These are phyloP conservation scores for Alternaria rosae DNA, from an alignment of 2,329 filamentous ascomycete genomes.

Conservation along the genomic window DNA sequence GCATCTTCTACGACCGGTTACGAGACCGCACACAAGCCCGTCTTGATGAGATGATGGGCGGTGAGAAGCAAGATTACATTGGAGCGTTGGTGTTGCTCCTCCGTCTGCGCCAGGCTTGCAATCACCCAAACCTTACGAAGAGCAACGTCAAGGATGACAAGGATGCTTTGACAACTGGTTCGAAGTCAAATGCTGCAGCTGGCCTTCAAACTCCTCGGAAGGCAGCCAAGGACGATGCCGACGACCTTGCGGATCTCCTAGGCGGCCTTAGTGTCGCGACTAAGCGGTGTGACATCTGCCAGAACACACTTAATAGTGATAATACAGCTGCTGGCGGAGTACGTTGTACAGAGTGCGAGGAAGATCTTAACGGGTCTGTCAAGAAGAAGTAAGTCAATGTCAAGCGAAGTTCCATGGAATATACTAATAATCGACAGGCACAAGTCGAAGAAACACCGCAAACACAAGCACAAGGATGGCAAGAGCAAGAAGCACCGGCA, in stretches of 20 bases:
- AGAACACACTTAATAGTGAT: constrained; percentile 68
- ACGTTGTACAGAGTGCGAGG: constrained; percentile 76
- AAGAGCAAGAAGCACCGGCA: constrained; percentile 42
- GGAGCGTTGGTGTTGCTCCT: constrained; percentile 92
- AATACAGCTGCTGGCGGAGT: constrained; percentile 63
- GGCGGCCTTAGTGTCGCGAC: constrained; percentile 80
- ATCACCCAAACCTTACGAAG: constrained; percentile 88
- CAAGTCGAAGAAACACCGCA: constrained; percentile 55
- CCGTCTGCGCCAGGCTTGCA: constrained; percentile 89
- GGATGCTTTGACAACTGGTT: constrained; percentile 76
- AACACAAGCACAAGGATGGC: constrained; percentile 45
- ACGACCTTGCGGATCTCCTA: constrained; percentile 85
- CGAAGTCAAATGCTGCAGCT: constrained; percentile 51
- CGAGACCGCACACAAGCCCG: constrained; percentile 86
- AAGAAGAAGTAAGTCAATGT: constrained; percentile 51
- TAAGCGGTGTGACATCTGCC: constrained; percentile 85
- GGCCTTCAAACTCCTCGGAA: constrained; percentile 46
- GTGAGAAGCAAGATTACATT: constrained; percentile 83
- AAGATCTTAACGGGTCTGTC: constrained; percentile 68
- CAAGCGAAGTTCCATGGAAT: constrained; percentile 22
- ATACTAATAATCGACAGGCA: constrained; percentile 44
- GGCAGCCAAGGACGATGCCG: constrained; percentile 68
- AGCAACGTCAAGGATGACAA: constrained; percentile 86
- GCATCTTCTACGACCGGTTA: constrained; percentile 83
- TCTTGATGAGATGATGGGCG: constrained; percentile 86